Conservation (phyloP, 2,329 filamentous ascomycete species). For the Cladobotryum mycophilum region DNA sequence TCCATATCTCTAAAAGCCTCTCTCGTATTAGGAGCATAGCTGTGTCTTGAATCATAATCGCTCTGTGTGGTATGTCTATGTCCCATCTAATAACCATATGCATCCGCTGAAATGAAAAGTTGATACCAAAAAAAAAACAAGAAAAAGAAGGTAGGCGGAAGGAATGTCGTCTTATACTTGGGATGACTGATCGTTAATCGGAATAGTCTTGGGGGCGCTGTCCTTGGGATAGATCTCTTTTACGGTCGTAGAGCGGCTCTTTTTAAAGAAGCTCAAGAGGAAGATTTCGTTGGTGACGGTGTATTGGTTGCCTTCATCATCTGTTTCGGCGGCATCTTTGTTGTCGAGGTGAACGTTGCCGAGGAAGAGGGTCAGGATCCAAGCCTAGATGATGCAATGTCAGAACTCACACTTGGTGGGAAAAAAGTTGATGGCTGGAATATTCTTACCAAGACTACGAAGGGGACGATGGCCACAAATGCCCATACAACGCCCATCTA, state of each 20-base stretch:
- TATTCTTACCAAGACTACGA: slow-evolving; percentile 39
- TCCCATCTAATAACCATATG: too few relatives aligned
- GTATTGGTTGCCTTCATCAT: slow-evolving; percentile 21
- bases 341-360: slow-evolving; percentile 25
- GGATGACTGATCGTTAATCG: too few relatives aligned
- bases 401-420: background rate
- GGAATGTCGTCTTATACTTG: too few relatives aligned
- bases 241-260: background rate
- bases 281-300: slow-evolving; percentile 25
- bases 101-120: too few relatives aligned
- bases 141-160: too few relatives aligned
- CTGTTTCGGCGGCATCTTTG: slow-evolving; percentile 16
- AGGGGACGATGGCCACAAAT: slow-evolving; percentile 54
- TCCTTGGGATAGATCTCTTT: background rate
- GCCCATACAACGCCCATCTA: slow-evolving; percentile 57
- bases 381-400: slow-evolving; percentile 15
- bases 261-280: slow-evolving; percentile 18
- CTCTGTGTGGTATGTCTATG: too few relatives aligned
- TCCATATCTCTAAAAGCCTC: too few relatives aligned
- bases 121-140: too few relatives aligned
- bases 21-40: too few relatives aligned
- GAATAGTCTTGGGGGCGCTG: too few relatives aligned
- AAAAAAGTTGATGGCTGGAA: background rate
- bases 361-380: slow-evolving; percentile 21
- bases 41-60: too few relatives aligned